These are phyloP conservation scores for Canavalia ensiformis DNA, from an alignment of 306 rosid genomes.

Conservation along the genomic window DNA sequence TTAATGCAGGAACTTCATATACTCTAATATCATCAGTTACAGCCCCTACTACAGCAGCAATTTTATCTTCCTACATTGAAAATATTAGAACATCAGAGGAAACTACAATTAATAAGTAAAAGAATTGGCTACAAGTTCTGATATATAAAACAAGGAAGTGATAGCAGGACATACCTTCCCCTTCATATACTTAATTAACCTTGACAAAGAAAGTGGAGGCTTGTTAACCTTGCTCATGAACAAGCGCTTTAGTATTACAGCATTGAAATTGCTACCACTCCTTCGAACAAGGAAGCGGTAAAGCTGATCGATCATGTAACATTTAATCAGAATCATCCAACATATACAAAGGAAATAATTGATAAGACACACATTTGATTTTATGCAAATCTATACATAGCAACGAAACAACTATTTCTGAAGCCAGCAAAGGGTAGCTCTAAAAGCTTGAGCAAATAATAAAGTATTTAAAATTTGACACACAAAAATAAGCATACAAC, in stretches of 20 bases:
- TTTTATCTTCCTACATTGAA: constrained; percentile 60
- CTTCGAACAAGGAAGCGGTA: constrained; percentile 82
- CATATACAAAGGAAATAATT: not conserved
- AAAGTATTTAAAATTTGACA: not conserved
- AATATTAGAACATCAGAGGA: not conserved
- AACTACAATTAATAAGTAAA: not conserved
- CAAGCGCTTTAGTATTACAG: constrained; percentile 75
- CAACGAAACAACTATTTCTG: not conserved
- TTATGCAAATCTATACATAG: not conserved
- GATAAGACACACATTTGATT: not conserved
- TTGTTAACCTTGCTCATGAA: constrained; percentile 87
- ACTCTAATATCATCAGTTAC: constrained; percentile 77
- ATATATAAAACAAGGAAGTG: not conserved
- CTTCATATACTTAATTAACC: constrained; percentile 57
- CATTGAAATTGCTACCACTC: constrained; percentile 77
- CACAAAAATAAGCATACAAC: not conserved
- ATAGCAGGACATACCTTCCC: constrained; percentile 63
- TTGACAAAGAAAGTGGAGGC: constrained; percentile 80
- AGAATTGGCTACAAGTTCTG: not conserved
- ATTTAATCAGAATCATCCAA: constrained; percentile 34
- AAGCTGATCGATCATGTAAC: constrained; percentile 57
- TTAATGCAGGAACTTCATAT: constrained; percentile 75
- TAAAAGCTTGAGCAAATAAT: not conserved
- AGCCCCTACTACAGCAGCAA: constrained; percentile 74
- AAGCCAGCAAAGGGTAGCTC: not conserved